phyloP scores from a whole-genome alignment of 2,329 filamentous ascomycete species.

The Laburnicola sp. region DNA sequence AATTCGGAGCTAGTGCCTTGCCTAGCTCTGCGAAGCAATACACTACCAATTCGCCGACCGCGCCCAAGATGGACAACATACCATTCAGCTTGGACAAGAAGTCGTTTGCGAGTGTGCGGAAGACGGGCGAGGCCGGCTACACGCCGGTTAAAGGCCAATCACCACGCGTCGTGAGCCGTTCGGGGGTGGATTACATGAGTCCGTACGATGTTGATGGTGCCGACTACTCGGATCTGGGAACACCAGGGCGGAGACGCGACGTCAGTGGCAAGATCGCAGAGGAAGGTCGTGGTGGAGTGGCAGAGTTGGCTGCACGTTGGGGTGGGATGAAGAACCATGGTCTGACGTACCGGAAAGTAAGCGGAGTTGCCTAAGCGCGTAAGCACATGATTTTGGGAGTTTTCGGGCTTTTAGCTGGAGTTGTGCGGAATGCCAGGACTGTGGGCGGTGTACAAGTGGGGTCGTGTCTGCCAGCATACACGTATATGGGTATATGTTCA shows the following conservation, averaged over 20 bases:
- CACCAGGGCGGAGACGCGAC: constrained; percentile 47
- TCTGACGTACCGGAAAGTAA: constrained; percentile 47
- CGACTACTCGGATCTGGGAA: constrained; percentile 39
- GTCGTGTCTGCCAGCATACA: not conserved
- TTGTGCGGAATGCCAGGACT: not conserved
- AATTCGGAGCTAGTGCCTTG: constrained; percentile 24
- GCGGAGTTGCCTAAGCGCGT: constrained; percentile 35
- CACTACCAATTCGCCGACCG: constrained; percentile 29
- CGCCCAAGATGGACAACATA: constrained; percentile 17
- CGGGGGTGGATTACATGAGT: constrained; percentile 52
- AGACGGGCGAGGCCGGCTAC: constrained; percentile 38
- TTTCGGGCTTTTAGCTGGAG: not conserved
- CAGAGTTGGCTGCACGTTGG: constrained; percentile 37
- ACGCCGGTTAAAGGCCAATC: constrained; percentile 40
- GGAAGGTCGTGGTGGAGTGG: constrained; percentile 61
- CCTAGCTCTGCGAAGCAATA: constrained; percentile 38
- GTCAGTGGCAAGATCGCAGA: constrained; percentile 75
- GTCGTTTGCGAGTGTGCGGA: constrained; percentile 34
- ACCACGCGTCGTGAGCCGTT: constrained; percentile 51
- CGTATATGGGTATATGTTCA: not conserved
- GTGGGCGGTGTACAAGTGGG: not conserved
- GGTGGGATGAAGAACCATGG: constrained; percentile 29
- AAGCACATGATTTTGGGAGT: not conserved
- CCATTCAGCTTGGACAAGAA: constrained; percentile 41
- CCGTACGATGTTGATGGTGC: constrained; percentile 37